Evolutionary conservation across 192 early-diverging fungal genomes (phyloP).

Genomic region (Geranomyces variabilis): DNA sequence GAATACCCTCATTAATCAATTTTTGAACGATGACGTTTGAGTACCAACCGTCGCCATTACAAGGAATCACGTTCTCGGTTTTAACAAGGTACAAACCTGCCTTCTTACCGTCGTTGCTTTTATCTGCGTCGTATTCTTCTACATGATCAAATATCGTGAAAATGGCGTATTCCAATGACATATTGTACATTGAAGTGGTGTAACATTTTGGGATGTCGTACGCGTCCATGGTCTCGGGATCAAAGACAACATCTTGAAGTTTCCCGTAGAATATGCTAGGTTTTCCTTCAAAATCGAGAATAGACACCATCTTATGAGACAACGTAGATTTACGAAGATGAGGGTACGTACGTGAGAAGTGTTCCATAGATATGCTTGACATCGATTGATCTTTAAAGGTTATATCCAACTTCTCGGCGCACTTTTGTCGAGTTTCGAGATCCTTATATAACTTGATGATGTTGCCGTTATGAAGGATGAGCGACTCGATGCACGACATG

Average conservation of each 20-base stretch:
- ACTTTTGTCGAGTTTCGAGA: background rate
- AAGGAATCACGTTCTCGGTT: conserved; percentile 24
- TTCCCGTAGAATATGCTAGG: conserved; percentile 22
- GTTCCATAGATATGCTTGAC: background rate
- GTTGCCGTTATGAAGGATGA: conserved; percentile 19
- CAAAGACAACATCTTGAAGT: conserved; percentile 2
- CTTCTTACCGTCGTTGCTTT: conserved; percentile 5
- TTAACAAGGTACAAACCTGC: conserved; percentile 27
- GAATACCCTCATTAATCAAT: conserved; percentile 9
- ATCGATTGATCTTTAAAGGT: background rate
- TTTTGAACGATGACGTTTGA: conserved; percentile 9
- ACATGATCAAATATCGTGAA: conserved; percentile 15
- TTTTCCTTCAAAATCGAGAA: conserved; percentile 11
- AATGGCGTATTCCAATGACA: conserved; percentile 14
- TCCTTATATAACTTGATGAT: conserved; percentile 5
- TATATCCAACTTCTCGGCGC: conserved; percentile 17
- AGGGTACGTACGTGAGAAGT: background rate
- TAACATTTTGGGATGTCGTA: conserved; percentile 25
- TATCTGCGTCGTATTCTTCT: conserved; percentile 6
- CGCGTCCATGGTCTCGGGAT: background rate
- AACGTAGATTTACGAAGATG: conserved; percentile 15
- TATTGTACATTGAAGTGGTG: background rate
- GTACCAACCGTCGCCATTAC: conserved; percentile 15
- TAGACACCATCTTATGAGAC: background rate
- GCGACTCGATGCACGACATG: background rate